phyloP scores from a whole-genome alignment of 352 stramenopile species.

The Plasmopara muralis region DNA sequence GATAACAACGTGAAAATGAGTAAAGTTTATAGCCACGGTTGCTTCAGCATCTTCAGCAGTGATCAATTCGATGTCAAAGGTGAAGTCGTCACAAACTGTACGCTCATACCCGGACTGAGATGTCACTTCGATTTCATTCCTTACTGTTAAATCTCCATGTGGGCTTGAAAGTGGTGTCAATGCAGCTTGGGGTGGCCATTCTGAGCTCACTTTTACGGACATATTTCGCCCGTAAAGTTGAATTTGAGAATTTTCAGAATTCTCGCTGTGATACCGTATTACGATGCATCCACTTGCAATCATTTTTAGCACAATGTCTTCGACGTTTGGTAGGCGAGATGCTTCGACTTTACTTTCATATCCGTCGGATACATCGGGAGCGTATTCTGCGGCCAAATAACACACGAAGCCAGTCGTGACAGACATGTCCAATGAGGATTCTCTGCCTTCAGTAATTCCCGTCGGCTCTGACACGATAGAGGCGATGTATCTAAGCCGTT shows the following conservation, averaged over 20 bases:
- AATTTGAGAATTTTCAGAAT: conserved; percentile 37
- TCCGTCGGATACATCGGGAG: conserved; percentile 14
- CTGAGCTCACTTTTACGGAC: conserved; percentile 48
- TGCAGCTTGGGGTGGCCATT: conserved; percentile 40
- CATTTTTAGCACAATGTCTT: conserved; percentile 34
- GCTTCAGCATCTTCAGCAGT: conserved; percentile 41
- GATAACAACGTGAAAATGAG: conserved; percentile 62
- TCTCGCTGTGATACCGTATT: conserved; percentile 37
- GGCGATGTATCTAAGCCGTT: conserved; percentile 41
- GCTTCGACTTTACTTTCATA: conserved; percentile 6
- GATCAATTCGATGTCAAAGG: conserved; percentile 56
- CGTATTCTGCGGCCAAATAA: conserved; percentile 47
- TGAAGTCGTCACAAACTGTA: conserved; percentile 68
- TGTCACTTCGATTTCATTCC: conserved; percentile 2
- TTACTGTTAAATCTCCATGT: conserved; percentile 3
- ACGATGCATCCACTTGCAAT: conserved; percentile 57
- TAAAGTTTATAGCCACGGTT: conserved; percentile 51
- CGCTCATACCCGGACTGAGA: conserved; percentile 31
- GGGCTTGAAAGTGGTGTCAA: background rate
- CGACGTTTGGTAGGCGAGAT: background rate
- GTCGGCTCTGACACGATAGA: conserved; percentile 33
- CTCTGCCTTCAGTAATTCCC: conserved; percentile 25
- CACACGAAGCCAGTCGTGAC: conserved; percentile 59
- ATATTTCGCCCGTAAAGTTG: conserved; percentile 69
- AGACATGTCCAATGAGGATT: conserved; percentile 37